Conservation (phyloP, 2,329 filamentous ascomycete genomes). For the Daldinia sp. region DNA sequence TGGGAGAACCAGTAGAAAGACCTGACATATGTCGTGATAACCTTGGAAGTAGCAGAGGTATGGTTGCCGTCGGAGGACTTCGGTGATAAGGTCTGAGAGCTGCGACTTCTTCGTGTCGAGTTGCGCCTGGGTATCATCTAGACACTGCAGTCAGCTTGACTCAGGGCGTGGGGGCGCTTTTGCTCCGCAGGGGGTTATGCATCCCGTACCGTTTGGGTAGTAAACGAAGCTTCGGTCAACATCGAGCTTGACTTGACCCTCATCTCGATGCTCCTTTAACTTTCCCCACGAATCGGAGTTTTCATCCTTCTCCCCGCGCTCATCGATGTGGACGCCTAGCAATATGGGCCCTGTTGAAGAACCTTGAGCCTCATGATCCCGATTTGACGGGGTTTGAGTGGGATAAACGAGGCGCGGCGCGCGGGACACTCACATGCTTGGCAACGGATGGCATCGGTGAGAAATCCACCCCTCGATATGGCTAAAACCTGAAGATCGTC, state of each 20-base stretch:
- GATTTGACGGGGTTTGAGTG: constrained; percentile 1
- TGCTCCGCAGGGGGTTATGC: constrained; percentile 1
- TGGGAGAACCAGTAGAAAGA: constrained; percentile 86
- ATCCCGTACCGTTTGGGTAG: constrained; percentile 78
- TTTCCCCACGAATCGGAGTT: constrained; percentile 59
- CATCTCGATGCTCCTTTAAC: constrained; percentile 82
- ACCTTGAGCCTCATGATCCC: constrained; percentile 25
- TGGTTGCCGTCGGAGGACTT: constrained; percentile 81
- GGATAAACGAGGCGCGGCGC: constrained; percentile 5
- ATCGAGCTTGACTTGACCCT: constrained; percentile 90
- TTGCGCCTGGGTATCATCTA: constrained; percentile 74
- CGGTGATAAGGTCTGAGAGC: constrained; percentile 80
- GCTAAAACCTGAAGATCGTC: constrained; percentile 65
- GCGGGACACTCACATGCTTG: constrained; percentile 73
- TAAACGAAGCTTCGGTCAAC: constrained; percentile 97
- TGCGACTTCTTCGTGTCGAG: constrained; percentile 76
- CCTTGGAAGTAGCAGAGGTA: constrained; percentile 96
- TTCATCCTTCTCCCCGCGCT: constrained; percentile 34
- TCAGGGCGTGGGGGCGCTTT: constrained; percentile 4
- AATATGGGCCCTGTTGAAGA: constrained; percentile 56
- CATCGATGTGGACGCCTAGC: constrained; percentile 48
- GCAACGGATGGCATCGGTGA: constrained; percentile 73
- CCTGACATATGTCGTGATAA: constrained; percentile 98
- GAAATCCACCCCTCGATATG: constrained; percentile 70
- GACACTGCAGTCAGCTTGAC: constrained; percentile 5